phyloP scores from a whole-genome alignment of 2,329 filamentous ascomycete genomes.

The Daldinia sp. region DNA sequence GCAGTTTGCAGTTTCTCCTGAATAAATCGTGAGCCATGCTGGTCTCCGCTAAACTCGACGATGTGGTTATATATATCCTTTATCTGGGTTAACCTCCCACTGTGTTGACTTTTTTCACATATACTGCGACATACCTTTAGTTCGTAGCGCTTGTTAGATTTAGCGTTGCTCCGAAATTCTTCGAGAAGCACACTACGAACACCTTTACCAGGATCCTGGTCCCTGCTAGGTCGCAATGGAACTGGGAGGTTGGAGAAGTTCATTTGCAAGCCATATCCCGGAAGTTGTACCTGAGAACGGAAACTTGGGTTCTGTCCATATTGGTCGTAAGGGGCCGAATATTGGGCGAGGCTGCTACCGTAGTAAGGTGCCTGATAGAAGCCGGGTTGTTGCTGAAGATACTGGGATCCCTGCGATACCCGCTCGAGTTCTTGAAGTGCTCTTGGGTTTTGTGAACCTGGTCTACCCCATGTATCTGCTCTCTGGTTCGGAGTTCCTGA shows the following conservation, averaged over 20 bases:
- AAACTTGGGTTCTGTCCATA: slow-evolving; percentile 54
- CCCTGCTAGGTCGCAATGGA: slow-evolving; percentile 59
- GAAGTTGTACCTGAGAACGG: slow-evolving; percentile 52
- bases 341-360: slow-evolving; percentile 54
- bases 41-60: slow-evolving; percentile 95
- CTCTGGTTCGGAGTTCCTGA: slow-evolving; percentile 49
- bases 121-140: slow-evolving; percentile 69
- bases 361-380: slow-evolving; percentile 55
- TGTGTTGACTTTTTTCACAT: neutral
- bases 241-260: slow-evolving; percentile 48
- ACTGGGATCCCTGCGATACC: slow-evolving; percentile 29
- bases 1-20: slow-evolving; percentile 92
- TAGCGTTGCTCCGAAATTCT: slow-evolving; percentile 81
- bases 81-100: slow-evolving; percentile 30
- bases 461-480: slow-evolving; percentile 56
- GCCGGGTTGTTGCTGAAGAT: slow-evolving; percentile 47
- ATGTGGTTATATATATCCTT: slow-evolving; percentile 87
- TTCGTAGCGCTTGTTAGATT: slow-evolving; percentile 79
- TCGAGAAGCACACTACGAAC: slow-evolving; percentile 80
- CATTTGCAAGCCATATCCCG: slow-evolving; percentile 52
- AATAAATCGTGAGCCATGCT: slow-evolving; percentile 95
- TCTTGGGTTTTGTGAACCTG: slow-evolving; percentile 54
- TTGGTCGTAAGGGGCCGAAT: slow-evolving; percentile 53
- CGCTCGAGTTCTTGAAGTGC: slow-evolving; percentile 56
- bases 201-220: slow-evolving; percentile 70